Evolutionary conservation across 2,329 filamentous ascomycete genomes (phyloP), one percentile per base, ranked within the genome.

Genomic region (Thelonectria olida): DNA sequence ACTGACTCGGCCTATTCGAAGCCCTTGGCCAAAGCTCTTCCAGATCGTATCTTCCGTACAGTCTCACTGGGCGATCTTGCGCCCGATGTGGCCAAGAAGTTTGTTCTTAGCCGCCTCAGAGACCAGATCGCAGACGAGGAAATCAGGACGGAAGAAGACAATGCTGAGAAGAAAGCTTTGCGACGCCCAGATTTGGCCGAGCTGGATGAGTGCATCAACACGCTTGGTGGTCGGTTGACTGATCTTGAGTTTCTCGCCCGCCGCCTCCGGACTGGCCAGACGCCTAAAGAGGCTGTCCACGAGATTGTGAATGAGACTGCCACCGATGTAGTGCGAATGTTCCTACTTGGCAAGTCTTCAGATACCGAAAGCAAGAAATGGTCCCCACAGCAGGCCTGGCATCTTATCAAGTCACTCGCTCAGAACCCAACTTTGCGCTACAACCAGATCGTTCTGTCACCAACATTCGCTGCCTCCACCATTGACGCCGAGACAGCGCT

Each of bases 211-310:
- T 94, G 92, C 68, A 96, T 98, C 66, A 85, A 89, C 25, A 85
- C 89, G 0, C 85, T 99, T 2, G 96, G 96, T 20, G 96, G 96
- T 2, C 92, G 96, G 4, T 84, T 99, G n/a, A 97, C 93, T 0
- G 96, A 99, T 73, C 88, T 99, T 19, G 95, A 98, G 74, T 96
- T 96, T 73, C 87, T 99, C 42, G 91, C 94, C n/a, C 88, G 95
- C 34, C 87, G 96, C 17, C 91, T 99, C 69, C 92, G 93, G 78
- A 88, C 91, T 1, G 95, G 96, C 15, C 93, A 97, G 75, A 90
- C 85, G 2, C 96, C 96, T 1, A 85, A 84, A 65, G 85, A 90
- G 67, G 96, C 96, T 3, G 90, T 97, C 2, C 83, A 88, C 20
- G 93, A 97, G 66, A 98, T 99, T 64, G 91, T 97, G 54, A 89